Evolutionary conservation across 2,329 filamentous ascomycete genomes (phyloP).

Genomic region (Botrytis paeoniae): DNA sequence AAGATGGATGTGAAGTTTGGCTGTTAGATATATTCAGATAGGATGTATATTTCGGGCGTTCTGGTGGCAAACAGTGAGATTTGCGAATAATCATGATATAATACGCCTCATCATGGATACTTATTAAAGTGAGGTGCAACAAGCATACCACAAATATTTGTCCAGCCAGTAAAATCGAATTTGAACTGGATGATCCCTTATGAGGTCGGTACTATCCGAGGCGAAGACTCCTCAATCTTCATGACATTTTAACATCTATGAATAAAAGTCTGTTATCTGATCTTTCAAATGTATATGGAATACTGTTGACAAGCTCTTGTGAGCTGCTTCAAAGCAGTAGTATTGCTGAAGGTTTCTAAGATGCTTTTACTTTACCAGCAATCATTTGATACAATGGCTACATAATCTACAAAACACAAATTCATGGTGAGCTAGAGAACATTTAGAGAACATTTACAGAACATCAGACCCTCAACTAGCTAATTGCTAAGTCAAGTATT

Average conservation of each 20-base stretch:
- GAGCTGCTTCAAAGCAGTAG: not conserved
- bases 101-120: not conserved
- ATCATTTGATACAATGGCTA: not conserved
- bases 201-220: not conserved
- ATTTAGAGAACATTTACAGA: not conserved
- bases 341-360: not conserved
- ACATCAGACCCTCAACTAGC: not conserved
- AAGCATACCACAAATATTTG: not conserved
- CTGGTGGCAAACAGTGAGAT: not conserved
- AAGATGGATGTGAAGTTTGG: constrained; percentile 27
- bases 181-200: not conserved
- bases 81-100: not conserved
- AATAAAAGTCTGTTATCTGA: not conserved
- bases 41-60: not conserved
- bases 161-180: not conserved
- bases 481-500: not conserved
- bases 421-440: not conserved
- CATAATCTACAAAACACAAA: not conserved
- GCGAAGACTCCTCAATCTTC: not conserved
- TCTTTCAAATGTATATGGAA: not conserved
- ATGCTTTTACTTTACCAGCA: not conserved
- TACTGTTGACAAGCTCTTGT: not conserved
- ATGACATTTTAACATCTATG: not conserved
- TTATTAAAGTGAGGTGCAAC: not conserved
- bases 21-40: not conserved